Conservation (phyloP, 306 rosid species). For the Dryas octopetala region DNA sequence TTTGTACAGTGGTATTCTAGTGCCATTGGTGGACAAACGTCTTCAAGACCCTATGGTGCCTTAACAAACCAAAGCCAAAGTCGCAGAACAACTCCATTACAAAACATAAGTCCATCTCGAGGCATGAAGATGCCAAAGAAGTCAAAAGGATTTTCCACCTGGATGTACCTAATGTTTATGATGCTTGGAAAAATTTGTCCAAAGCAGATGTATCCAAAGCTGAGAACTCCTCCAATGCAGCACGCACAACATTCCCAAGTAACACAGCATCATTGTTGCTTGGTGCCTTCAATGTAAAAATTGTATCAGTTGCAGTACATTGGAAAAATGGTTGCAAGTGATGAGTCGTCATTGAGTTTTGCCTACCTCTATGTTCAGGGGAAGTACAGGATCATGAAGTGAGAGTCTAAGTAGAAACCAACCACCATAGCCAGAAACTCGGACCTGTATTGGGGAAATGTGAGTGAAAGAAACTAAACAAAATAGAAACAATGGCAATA, state of each 20-base stretch:
- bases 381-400: conserved; percentile 96
- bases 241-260: conserved; percentile 67
- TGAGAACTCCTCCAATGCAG: conserved; percentile 60
- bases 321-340: not conserved
- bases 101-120: conserved; percentile 12
- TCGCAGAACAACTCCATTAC: conserved; percentile 12
- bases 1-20: not conserved
- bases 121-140: conserved; percentile 22
- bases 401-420: conserved; percentile 97
- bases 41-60: conserved; percentile 15
- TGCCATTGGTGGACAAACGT: conserved; percentile 9
- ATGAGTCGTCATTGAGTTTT: conserved; percentile 5
- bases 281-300: conserved; percentile 52
- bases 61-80: conserved; percentile 9
- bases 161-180: conserved; percentile 20
- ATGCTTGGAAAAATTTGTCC: conserved; percentile 61
- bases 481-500: not conserved
- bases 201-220: conserved; percentile 80
- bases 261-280: conserved; percentile 62
- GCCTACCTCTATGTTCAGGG: conserved; percentile 92
- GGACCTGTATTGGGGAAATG: conserved; percentile 58
- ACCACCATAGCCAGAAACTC: conserved; percentile 87
- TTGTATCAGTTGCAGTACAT: conserved; percentile 25
- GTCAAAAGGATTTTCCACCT: conserved; percentile 25
- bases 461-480: conserved; percentile 4